phyloP scores from a whole-genome alignment of 1,139 yeast species.

The Magnusiomyces tetraspermus region DNA sequence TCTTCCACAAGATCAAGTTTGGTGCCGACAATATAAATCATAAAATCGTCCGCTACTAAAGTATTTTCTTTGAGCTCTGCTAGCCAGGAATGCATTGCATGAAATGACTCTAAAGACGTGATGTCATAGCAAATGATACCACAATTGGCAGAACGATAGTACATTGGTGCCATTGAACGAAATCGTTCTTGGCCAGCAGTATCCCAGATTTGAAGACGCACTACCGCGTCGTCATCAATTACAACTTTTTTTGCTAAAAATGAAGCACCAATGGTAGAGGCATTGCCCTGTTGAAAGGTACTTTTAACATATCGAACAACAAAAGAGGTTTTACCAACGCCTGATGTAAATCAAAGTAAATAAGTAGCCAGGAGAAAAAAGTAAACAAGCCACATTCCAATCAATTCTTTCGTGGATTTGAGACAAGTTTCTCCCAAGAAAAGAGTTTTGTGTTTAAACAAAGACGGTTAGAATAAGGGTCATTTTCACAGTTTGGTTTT shows the following conservation, averaged over 20 bases:
- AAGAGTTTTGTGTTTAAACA: no score
- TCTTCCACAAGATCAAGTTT: conserved; percentile 54
- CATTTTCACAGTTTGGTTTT: background rate
- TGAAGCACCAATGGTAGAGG: conserved; percentile 93
- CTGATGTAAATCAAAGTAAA: conserved; percentile 32
- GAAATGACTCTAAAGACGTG: conserved; percentile 86
- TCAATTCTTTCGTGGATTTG: no score
- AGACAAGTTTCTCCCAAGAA: no score
- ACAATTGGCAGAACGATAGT: conserved; percentile 89
- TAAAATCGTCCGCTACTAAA: conserved; percentile 59
- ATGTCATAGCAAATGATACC: conserved; percentile 87
- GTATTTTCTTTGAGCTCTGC: conserved; percentile 73
- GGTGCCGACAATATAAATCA: conserved; percentile 83
- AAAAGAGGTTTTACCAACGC: conserved; percentile 86
- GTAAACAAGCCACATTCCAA: background rate
- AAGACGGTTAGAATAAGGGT: background rate
- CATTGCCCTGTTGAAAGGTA: conserved; percentile 84
- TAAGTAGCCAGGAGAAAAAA: background rate
- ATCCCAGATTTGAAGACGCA: conserved; percentile 89
- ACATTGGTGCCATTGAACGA: conserved; percentile 90
- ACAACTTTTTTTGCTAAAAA: conserved; percentile 84
- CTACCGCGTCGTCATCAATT: conserved; percentile 63
- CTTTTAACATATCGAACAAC: conserved; percentile 83
- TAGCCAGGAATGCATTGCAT: conserved; percentile 86
- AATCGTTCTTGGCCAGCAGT: conserved; percentile 93